Conservation (phyloP, 2,329 filamentous ascomycete genomes). For the Aspergillus carbonarius region DNA sequence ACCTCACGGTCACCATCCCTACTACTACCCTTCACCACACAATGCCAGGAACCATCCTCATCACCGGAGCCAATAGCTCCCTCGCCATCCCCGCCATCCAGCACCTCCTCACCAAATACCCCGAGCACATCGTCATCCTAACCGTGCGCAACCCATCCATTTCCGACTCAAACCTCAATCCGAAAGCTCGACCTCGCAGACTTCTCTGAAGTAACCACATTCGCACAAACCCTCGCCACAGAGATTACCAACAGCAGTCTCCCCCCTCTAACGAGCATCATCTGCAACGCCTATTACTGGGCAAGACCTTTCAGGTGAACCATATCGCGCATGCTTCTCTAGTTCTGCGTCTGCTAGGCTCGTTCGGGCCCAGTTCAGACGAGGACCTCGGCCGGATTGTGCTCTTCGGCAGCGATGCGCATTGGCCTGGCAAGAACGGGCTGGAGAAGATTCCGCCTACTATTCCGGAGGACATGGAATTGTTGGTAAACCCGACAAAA, state of each 20-base stretch:
- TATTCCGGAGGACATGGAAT: constrained; percentile 5
- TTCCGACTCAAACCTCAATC: too few species aligned
- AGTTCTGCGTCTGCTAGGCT: constrained; percentile 3
- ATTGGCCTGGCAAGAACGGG: constrained; percentile 1
- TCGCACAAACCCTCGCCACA: too few species aligned
- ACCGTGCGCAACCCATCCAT: constrained; percentile 2
- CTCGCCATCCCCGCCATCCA: background rate
- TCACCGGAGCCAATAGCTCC: constrained; percentile 7
- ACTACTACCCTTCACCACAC: background rate
- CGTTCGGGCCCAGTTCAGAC: background rate
- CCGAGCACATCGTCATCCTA: constrained; percentile 1
- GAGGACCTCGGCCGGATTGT: background rate
- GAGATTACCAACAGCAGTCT: too few species aligned
- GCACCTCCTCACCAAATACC: constrained; percentile 1
- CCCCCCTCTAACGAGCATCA: constrained; percentile 6
- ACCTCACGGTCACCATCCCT: background rate
- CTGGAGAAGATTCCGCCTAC: constrained; percentile 6
- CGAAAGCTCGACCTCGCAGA: too few species aligned
- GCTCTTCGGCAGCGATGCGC: background rate
- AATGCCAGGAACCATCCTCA: constrained; percentile 6
- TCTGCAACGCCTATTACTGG: constrained; percentile 12
- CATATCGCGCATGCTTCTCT: constrained; percentile 5
- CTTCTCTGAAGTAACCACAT: too few species aligned
- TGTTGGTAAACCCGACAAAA: background rate
- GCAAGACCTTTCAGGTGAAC: constrained; percentile 9